phyloP scores from a whole-genome alignment of 2,329 filamentous ascomycete species.

The Sporothrix curviconia region DNA sequence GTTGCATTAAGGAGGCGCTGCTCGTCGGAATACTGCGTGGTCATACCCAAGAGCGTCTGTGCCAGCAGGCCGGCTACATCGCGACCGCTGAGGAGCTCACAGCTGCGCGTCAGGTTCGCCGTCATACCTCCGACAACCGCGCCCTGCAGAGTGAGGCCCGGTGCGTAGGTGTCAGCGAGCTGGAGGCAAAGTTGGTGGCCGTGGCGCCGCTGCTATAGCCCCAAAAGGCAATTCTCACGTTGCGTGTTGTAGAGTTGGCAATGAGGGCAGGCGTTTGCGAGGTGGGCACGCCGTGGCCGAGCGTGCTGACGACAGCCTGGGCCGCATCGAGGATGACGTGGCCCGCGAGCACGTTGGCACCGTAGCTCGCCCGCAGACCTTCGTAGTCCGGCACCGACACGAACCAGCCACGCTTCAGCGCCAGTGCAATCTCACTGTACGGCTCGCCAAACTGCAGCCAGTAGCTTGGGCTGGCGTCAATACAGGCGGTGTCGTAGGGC shows the following conservation, averaged over 20 bases:
- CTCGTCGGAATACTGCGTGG: constrained; percentile 27
- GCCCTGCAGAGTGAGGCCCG: constrained; percentile 37
- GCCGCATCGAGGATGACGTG: constrained; percentile 36
- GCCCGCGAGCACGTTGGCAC: constrained; percentile 32
- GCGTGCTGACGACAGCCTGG: constrained; percentile 30
- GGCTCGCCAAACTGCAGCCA: constrained; percentile 20
- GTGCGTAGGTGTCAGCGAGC: constrained; percentile 38
- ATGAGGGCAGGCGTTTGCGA: background rate
- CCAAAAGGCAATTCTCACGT: constrained; percentile 36
- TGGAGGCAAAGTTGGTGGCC: constrained; percentile 38
- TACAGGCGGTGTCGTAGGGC: constrained; percentile 31
- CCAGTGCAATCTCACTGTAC: constrained; percentile 28
- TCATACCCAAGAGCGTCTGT: constrained; percentile 26
- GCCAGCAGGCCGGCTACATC: constrained; percentile 31
- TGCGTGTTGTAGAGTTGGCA: constrained; percentile 20
- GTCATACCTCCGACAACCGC: constrained; percentile 38
- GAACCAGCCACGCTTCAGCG: constrained; percentile 35
- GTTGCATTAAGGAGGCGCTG: constrained; percentile 22
- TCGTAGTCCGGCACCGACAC: constrained; percentile 39
- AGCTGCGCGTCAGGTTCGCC: constrained; percentile 31
- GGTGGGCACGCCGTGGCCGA: constrained; percentile 5
- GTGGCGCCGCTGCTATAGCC: constrained; percentile 46
- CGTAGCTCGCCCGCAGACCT: constrained; percentile 35
- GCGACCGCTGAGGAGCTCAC: constrained; percentile 27
- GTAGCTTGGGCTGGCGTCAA: constrained; percentile 33